phyloP scores from a whole-genome alignment of 2,329 filamentous ascomycete species.

The Sporothrix mexicana region DNA sequence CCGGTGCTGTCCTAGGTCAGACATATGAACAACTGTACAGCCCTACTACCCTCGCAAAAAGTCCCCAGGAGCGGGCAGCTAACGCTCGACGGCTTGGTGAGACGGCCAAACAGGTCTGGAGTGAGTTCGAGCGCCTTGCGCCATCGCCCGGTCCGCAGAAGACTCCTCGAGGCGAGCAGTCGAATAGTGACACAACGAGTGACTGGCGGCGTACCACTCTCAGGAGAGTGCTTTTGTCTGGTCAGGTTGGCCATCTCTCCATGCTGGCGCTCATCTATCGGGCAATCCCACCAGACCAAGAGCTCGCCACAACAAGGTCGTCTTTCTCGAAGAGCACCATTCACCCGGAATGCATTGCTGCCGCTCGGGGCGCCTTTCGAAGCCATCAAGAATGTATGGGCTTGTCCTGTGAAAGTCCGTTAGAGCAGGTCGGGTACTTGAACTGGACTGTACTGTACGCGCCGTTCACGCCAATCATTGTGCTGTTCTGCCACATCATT shows the following conservation, averaged over 20 bases:
- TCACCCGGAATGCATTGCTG: background rate
- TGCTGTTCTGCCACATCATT: slow-evolving; percentile 8
- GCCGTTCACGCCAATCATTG: background rate
- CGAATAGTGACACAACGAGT: background rate
- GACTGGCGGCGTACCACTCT: slow-evolving; percentile 37
- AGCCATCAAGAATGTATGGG: background rate
- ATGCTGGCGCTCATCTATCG: slow-evolving; percentile 60
- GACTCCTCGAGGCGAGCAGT: background rate
- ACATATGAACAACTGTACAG: slow-evolving; percentile 65
- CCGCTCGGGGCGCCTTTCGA: background rate
- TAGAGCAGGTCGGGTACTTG: background rate
- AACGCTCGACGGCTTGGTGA: background rate
- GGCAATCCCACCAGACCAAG: slow-evolving; percentile 50
- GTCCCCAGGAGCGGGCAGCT: slow-evolving; percentile 49
- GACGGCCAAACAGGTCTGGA: background rate
- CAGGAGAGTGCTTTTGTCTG: slow-evolving; percentile 50
- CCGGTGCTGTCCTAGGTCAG: slow-evolving; percentile 62
- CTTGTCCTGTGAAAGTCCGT: background rate
- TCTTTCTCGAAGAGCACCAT: background rate
- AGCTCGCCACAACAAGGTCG: background rate
- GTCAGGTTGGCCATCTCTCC: slow-evolving; percentile 56
- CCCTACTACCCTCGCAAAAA: slow-evolving; percentile 51
- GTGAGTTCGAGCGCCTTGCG: background rate
- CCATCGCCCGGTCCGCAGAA: background rate
- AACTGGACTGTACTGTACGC: slow-evolving; percentile 7